A percentile compares a stretch with the other conserved stretches of the same genome.
phyloP scores from a whole-genome alignment of 2,329 filamentous ascomycete species.

The Aspergillus calidoustus region DNA sequence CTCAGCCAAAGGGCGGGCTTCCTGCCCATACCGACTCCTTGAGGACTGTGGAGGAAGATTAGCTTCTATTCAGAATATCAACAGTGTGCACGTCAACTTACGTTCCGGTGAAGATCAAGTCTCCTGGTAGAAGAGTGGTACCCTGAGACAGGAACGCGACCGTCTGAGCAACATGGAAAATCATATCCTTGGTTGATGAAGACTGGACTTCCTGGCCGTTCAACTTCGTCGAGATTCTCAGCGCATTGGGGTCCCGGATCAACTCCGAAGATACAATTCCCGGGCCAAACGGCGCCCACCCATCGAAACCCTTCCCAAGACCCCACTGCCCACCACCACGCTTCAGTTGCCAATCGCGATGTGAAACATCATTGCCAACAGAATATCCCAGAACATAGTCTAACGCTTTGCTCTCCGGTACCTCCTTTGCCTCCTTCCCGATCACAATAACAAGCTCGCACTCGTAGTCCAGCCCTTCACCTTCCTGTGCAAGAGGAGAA shows the following conservation, averaged over 20 bases:
- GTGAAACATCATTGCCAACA: slow-evolving; percentile 79
- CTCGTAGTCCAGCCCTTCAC: slow-evolving; percentile 75
- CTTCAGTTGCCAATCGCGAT: slow-evolving; percentile 76
- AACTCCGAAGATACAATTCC: slow-evolving; percentile 66
- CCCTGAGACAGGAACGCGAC: slow-evolving; percentile 54
- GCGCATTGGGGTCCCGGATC: slow-evolving; percentile 46
- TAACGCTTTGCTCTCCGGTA: slow-evolving; percentile 68
- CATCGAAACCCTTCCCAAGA: slow-evolving; percentile 74
- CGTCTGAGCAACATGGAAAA: slow-evolving; percentile 52
- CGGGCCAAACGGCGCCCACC: slow-evolving; percentile 75
- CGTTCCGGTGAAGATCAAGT: slow-evolving; percentile 51
- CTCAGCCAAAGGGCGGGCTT: slow-evolving; percentile 70
- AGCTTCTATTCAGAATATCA: background rate
- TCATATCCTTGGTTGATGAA: slow-evolving; percentile 54
- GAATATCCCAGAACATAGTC: slow-evolving; percentile 75
- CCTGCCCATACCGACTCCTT: slow-evolving; percentile 72
- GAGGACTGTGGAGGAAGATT: slow-evolving; percentile 54
- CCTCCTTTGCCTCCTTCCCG: slow-evolving; percentile 67
- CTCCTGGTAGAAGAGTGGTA: slow-evolving; percentile 46
- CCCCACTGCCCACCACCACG: slow-evolving; percentile 72
- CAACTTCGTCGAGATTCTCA: slow-evolving; percentile 52
- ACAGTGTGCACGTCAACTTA: slow-evolving; percentile 35
- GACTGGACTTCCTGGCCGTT: slow-evolving; percentile 56
- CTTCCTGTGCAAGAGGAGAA: slow-evolving; percentile 66
- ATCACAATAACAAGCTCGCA: slow-evolving; percentile 78